Conservation (phyloP, 257 asterid species). For the Leptodermis oblonga region DNA sequence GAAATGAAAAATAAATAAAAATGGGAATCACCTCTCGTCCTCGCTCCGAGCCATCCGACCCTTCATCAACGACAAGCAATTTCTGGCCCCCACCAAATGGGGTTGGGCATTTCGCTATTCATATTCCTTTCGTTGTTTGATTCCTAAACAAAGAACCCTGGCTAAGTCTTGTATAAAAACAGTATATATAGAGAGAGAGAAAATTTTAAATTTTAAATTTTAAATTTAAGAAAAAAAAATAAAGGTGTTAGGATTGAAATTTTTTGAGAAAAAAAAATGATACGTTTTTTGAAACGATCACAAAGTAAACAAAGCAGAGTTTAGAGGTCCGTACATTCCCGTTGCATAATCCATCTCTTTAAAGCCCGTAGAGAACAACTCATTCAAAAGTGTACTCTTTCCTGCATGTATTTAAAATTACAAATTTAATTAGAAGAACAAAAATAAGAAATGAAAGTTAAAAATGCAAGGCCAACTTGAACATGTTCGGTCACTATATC, state of each 20-base stretch:
- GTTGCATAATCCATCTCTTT: not conserved
- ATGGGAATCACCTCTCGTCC: not conserved
- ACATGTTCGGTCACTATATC: no score
- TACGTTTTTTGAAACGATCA: no score
- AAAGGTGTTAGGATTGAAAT: no score
- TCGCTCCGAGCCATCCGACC: not conserved
- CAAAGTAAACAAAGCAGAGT: no score
- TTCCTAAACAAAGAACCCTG: not conserved
- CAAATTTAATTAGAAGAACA: not conserved
- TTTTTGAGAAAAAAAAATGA: no score
- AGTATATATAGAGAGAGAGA: no score
- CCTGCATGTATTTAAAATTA: not conserved
- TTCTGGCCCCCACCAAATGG: not conserved
- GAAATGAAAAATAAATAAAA: no score
- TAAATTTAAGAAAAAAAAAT: no score
- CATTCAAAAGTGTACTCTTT: slow-evolving; percentile 4
- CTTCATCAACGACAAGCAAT: not conserved
- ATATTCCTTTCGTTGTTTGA: not conserved
- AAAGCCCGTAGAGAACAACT: not conserved
- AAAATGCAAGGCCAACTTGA: no score
- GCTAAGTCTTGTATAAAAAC: no score
- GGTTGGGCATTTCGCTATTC: not conserved
- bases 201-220: no score
- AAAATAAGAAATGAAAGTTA: no score
- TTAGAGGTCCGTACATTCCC: not conserved